Evolutionary conservation across 1,284 basidiomycete genomes (phyloP), one percentile per base, ranked within the genome.

Genomic region (Cryptococcus sp.): DNA sequence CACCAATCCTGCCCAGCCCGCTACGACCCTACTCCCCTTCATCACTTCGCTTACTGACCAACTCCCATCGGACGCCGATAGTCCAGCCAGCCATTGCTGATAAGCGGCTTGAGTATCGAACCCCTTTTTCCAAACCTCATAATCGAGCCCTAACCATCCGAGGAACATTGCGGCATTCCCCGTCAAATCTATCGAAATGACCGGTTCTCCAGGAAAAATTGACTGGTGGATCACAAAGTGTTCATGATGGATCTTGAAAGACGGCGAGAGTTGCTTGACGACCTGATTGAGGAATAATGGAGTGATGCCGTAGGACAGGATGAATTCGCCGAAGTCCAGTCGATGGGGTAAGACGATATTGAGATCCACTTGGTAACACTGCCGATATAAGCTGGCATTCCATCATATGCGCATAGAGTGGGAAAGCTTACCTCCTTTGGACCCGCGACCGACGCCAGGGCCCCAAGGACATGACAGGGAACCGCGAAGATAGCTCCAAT

Each of bases 291-390:
- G 34, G 7, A 50, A 48, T 2, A 52, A 11, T 22, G 46, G 43
- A 42, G 60, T 63, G 11, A 54, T 50, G 4, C 54, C 53, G 49
- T 62, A 63, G 0, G 61, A 59, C 2, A 57, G 49, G 34, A 37
- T 40, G 21, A 64, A 53, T 18, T 47, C 32, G 32, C 41, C 45
- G 48, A 66, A 64, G 3, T 44, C 37, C 36, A 63, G 16, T 16
- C 34, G 36, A 1, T 14, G 13, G 5, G 61, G 52, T 2, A 60
- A 52, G 24, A 58, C 23, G 43, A 69, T 46, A 14, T 62, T 47
- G 7, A 69, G 39, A 46, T 72, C 70, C 48, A 70, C 49, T 45
- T 70, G 67, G 51, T 57, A 68, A 55, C 67, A 68, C 39, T 53
- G 41, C 36, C 36, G 28, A 7, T 3, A 10, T 45, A 45, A 21